Evolutionary conservation across 192 early-diverging fungal genomes (phyloP).

Genomic region (Coemansia brasiliensis): DNA sequence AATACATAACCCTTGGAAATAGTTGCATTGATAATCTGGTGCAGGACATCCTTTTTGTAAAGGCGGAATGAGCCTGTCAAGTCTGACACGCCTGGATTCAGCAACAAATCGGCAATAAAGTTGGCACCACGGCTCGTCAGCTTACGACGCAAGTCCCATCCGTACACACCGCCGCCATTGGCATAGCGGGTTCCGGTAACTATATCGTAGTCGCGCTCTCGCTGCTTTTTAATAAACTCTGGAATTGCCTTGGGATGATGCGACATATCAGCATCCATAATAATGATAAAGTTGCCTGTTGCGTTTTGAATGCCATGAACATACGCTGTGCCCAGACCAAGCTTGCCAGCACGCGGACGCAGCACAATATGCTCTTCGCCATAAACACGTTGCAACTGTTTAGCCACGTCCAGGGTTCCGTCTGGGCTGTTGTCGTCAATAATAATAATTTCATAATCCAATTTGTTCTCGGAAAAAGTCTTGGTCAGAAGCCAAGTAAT

Average conservation of each 20-base stretch:
- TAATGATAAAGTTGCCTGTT: conserved; percentile 93
- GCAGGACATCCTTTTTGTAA: conserved; percentile 90
- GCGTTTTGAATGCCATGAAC: conserved; percentile 91
- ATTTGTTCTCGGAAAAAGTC: conserved; percentile 76
- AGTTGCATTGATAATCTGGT: conserved; percentile 80
- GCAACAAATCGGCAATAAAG: conserved; percentile 83
- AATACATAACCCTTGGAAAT: conserved; percentile 98
- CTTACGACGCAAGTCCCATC: conserved; percentile 96
- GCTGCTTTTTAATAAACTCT: conserved; percentile 87
- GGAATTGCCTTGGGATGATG: conserved; percentile 99
- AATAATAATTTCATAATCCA: conserved; percentile 96
- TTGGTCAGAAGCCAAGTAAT: conserved; percentile 90
- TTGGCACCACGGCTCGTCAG: conserved; percentile 97
- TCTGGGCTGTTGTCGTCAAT: conserved; percentile 96
- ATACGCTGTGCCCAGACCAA: conserved; percentile 95
- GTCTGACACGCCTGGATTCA: conserved; percentile 90
- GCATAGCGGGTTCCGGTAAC: conserved; percentile 93
- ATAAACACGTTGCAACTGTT: conserved; percentile 82
- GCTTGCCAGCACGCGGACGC: conserved; percentile 91
- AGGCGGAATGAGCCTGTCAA: conserved; percentile 94
- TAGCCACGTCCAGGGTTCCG: conserved; percentile 91
- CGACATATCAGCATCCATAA: conserved; percentile 99
- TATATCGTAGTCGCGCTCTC: conserved; percentile 81
- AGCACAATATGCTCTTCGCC: conserved; percentile 87
- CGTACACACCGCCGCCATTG: conserved; percentile 89